phyloP scores from a whole-genome alignment of 108 stramenopile genomes.

The Epipyxis sp. region DNA sequence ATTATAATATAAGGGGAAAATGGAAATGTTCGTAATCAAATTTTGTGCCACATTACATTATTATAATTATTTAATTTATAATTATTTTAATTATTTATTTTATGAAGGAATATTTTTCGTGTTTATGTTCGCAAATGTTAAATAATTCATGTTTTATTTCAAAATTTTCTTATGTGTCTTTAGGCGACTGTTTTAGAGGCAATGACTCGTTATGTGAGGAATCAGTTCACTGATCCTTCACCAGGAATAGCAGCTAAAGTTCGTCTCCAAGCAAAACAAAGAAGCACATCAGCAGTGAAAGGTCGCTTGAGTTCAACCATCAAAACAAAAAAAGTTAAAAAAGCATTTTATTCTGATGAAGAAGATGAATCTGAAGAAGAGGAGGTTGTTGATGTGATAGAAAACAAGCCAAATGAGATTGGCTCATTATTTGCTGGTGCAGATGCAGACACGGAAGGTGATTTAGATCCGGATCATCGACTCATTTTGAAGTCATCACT shows the following conservation, averaged over 20 bases:
- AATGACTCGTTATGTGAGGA: constrained; percentile 81
- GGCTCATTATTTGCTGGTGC: not conserved
- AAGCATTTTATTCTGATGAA: constrained; percentile 95
- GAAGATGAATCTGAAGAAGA: constrained; percentile 86
- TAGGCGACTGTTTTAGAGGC: constrained; percentile 79
- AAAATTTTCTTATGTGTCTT: no score
- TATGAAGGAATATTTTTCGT: no score
- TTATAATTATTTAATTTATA: no score
- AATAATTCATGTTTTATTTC: no score
- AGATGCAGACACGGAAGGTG: constrained; percentile 60
- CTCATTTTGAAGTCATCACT: constrained; percentile 72
- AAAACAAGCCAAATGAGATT: not conserved
- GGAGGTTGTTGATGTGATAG: constrained; percentile 48
- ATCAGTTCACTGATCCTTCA: constrained; percentile 66
- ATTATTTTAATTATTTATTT: no score
- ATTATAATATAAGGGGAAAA: not conserved
- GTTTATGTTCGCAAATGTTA: no score
- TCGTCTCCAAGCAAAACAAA: constrained; percentile 9
- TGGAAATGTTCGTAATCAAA: no score
- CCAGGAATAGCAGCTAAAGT: not conserved
- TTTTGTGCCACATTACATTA: no score
- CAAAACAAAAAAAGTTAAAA: constrained; percentile 76
- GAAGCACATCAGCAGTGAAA: constrained; percentile 31
- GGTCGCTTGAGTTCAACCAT: constrained; percentile 40
- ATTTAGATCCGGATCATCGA: constrained; percentile 86